These are phyloP conservation scores for Penicillium waksmanii DNA, from an alignment of 495 filamentous ascomycete species.

Conservation along the genomic window DNA sequence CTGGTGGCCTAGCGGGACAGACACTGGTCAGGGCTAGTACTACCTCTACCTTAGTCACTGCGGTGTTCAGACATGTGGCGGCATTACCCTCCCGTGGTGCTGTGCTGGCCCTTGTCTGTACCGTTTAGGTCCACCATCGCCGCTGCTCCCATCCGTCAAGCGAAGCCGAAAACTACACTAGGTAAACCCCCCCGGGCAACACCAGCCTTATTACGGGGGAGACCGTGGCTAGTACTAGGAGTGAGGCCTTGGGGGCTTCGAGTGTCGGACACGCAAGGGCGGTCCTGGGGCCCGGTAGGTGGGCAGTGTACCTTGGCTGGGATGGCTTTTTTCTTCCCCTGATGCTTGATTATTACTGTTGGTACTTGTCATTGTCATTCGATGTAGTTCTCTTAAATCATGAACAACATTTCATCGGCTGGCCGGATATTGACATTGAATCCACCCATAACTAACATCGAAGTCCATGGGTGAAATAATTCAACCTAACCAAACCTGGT, in stretches of 20 bases:
- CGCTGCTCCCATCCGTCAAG: neutral
- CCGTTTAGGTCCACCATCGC: neutral
- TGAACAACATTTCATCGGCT: too few species aligned
- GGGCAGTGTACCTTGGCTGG: too few species aligned
- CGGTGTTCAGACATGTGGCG: neutral
- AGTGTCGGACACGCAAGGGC: neutral
- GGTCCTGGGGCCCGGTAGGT: neutral
- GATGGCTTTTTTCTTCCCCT: too few species aligned
- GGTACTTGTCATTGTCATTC: too few species aligned
- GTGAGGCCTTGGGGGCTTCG: neutral
- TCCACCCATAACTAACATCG: too few species aligned
- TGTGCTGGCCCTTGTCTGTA: neutral
- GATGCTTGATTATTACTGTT: too few species aligned
- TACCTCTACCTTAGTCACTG: neutral
- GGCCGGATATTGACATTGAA: too few species aligned
- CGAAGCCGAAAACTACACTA: neutral
- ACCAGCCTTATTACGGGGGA: conserved; percentile 1
- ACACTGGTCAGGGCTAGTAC: neutral
- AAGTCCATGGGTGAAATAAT: too few species aligned
- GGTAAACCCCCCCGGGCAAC: conserved; percentile 3
- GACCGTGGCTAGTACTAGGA: neutral
- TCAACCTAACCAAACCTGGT: too few species aligned
- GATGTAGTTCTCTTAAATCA: too few species aligned
- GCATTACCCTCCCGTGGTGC: neutral
- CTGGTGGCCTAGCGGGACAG: neutral